phyloP scores from a whole-genome alignment of 257 asterid genomes.

The Solanum appendiculatum region DNA sequence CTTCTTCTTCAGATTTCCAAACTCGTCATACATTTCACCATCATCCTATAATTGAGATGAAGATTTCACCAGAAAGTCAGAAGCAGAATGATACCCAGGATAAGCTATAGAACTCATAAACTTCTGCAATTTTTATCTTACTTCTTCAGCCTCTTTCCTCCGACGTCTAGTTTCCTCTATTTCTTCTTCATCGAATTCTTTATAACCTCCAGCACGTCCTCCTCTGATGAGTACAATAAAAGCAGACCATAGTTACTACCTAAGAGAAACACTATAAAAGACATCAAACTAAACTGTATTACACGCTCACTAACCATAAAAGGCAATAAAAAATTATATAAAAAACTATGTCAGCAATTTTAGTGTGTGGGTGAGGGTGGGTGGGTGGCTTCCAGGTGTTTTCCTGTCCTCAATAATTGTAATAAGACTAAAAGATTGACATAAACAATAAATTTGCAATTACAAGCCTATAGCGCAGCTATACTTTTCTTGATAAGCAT shows the following conservation, averaged over 20 bases:
- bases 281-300: neutral
- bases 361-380: neutral
- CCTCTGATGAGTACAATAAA: constrained; percentile 45
- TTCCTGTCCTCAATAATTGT: neutral
- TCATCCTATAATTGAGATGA: constrained; percentile 58
- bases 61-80: neutral
- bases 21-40: constrained; percentile 99
- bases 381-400: neutral
- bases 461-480: neutral
- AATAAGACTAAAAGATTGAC: neutral
- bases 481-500: neutral
- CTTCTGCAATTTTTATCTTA: constrained; percentile 16
- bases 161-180: constrained; percentile 89
- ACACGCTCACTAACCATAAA: neutral
- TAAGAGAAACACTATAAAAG: neutral
- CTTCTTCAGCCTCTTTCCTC: constrained; percentile 88
- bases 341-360: neutral
- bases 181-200: constrained; percentile 97
- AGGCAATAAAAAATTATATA: neutral
- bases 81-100: neutral
- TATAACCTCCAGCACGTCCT: constrained; percentile 99
- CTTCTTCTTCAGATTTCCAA: constrained; percentile 96
- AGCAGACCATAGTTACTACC: constrained; percentile 2
- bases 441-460: neutral
- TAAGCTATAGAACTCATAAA: neutral